A percentile compares a stretch with the other conserved stretches of the same genome.
Evolutionary conservation across 495 filamentous ascomycete genomes (phyloP).

Genomic region (Bombardia bombarda): DNA sequence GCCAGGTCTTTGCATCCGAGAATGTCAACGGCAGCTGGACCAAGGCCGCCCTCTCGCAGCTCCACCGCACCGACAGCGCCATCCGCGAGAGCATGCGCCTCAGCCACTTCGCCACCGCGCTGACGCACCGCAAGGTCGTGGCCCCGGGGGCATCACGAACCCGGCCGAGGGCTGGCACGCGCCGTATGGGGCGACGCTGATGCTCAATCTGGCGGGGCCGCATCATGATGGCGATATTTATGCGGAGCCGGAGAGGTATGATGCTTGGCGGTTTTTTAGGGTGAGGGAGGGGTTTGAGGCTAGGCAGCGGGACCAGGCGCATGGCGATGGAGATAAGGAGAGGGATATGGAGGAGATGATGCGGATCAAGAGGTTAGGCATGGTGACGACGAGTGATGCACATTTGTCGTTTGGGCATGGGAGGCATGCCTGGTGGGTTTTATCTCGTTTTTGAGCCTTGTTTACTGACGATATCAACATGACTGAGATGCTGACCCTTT

Average conservation of each 20-base stretch:
- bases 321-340: neutral
- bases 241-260: conserved; percentile 22
- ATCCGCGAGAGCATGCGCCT: conserved; percentile 30
- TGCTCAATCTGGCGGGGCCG: conserved; percentile 20
- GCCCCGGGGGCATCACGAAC: conserved; percentile 24
- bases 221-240: conserved; percentile 28
- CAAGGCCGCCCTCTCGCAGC: conserved; percentile 24
- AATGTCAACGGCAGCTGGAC: conserved; percentile 28
- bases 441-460: no score
- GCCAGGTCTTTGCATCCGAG: conserved; percentile 18
- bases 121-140: conserved; percentile 29
- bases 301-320: neutral
- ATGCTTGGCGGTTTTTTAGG: conserved; percentile 24
- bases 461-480: no score
- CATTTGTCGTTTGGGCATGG: conserved; percentile 31
- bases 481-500: neutral
- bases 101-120: conserved; percentile 18
- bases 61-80: conserved; percentile 25
- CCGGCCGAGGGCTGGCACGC: conserved; percentile 24
- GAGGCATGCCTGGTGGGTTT: conserved; percentile 27
- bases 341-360: conserved; percentile 17
- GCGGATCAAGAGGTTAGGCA: conserved; percentile 18
- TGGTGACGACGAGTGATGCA: conserved; percentile 29
- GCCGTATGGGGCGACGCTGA: conserved; percentile 21
- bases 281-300: conserved; percentile 26